Base-by-base conservation (phyloP, 2,329 filamentous ascomycete genomes). In the Talaromyces sp. region DNA sequence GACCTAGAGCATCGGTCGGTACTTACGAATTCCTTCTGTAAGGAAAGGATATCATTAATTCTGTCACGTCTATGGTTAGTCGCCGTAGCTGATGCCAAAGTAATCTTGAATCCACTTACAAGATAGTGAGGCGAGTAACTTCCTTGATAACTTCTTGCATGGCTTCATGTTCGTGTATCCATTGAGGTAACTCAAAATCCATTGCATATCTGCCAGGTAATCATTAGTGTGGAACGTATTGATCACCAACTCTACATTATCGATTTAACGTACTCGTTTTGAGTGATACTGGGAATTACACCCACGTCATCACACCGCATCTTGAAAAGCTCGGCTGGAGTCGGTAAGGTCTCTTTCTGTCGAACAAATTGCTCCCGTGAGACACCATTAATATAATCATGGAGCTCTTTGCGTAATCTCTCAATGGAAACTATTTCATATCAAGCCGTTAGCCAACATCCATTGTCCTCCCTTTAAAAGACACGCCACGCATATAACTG, bases 121-220 rank as follows among this genome's bases (percentile, higher is more conserved):
- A 45, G 19, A 59, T 59, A 14, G 56, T 59, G 16, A 45, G 37
- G 16, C 39, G 39, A 22, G 56, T 59, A 13, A 45, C 56, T 13
- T 59, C 56, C 45, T 59, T 59, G 16, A 59, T 45, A 41, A 45
- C 56, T 33, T 59, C 56, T 33, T 45, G 37, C 56, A 59, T 59
- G 39, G 56, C 56, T 19, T 59, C 39, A 24, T 59, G 56, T 33
- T 59, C 39, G 39, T 59, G 39, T 59, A 45, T 59, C 56, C 39
- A 59, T 45, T 59, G 56, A 59, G 56, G 56, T 14, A 59, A 14
- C 39, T 59, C 56, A 59, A 59, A 31, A 16, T 59, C 14, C 56
- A 59, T 59, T 59, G 56, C 56, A 33, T 59, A 59, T 59, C 56
- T 59, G 24, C 11, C 22, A 48, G 16, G 19, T 11, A 45, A 24